These are phyloP conservation scores for Fonsecaea multimorphosa DNA, from an alignment of 2,329 filamentous ascomycete genomes.

Conservation along the genomic window DNA sequence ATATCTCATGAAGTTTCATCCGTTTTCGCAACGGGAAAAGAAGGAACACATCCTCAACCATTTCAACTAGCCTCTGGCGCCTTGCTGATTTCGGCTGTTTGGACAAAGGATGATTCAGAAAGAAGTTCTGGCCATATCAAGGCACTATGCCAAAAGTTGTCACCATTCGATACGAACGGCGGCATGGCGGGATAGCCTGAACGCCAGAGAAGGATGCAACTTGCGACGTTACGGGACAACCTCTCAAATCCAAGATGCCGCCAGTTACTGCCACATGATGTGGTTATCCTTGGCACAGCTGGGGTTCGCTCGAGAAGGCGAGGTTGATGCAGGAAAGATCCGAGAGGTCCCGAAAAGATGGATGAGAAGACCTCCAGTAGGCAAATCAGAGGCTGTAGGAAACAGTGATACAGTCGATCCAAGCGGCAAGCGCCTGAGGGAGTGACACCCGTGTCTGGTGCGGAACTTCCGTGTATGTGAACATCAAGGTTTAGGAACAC, in stretches of 20 bases:
- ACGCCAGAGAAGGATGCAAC: neutral
- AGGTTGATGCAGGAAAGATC: slow-evolving; percentile 7
- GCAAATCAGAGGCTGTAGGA: neutral
- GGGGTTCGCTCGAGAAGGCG: neutral
- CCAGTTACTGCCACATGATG: slow-evolving; percentile 18
- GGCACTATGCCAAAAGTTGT: neutral
- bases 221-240: neutral
- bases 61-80: slow-evolving; percentile 1
- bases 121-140: slow-evolving; percentile 3
- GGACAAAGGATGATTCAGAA: slow-evolving; percentile 23
- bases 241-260: neutral
- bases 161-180: neutral
- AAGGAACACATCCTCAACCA: slow-evolving; percentile 5
- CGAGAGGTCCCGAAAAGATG: too few relatives aligned
- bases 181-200: slow-evolving; percentile 7
- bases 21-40: slow-evolving; percentile 1
- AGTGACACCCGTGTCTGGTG: neutral
- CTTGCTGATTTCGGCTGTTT: slow-evolving; percentile 6
- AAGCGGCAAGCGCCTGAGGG: neutral
- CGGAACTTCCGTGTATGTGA: neutral
- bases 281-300: slow-evolving; percentile 24
- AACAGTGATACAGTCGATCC: neutral
- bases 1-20: neutral
- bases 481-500: neutral
- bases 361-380: neutral